A percentile compares a stretch with the other conserved stretches of the same genome.
Conservation (phyloP, 345 rosid genomes). For the Acer yangbiense region DNA sequence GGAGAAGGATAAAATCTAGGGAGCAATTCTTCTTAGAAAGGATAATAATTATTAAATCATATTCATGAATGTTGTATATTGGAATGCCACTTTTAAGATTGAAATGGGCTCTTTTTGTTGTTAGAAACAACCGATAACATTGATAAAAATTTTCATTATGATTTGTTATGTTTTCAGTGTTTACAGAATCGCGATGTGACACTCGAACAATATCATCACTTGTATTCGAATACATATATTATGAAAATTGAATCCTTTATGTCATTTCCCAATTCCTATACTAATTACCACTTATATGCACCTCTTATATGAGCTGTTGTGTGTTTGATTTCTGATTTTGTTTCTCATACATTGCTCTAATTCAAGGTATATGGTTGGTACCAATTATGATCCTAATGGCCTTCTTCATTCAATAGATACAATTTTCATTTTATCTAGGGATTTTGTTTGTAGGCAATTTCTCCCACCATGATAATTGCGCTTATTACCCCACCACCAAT, state of each 20-base stretch:
- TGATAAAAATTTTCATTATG: too few relatives aligned
- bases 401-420: not conserved
- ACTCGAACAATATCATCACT: not conserved
- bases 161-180: not conserved
- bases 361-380: not conserved
- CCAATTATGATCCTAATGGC: not conserved
- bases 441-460: slow-evolving; percentile 54
- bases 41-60: too few relatives aligned
- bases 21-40: too few relatives aligned
- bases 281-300: not conserved
- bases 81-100: too few relatives aligned
- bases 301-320: not conserved
- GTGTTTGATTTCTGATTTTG: not conserved
- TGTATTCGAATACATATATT: not conserved
- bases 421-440: slow-evolving; percentile 10
- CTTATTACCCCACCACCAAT: slow-evolving; percentile 89
- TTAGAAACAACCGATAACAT: too few relatives aligned
- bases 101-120: too few relatives aligned
- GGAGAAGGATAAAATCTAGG: too few relatives aligned
- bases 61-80: too few relatives aligned
- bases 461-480: slow-evolving; percentile 69
- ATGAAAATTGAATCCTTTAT: not conserved
- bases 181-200: not conserved
- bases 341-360: not conserved
- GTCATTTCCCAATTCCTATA: not conserved